A percentile compares a stretch with the other conserved stretches of the same genome.
Evolutionary conservation across 805 yeast species (phyloP).

Genomic region (Kuraishia piskuri): DNA sequence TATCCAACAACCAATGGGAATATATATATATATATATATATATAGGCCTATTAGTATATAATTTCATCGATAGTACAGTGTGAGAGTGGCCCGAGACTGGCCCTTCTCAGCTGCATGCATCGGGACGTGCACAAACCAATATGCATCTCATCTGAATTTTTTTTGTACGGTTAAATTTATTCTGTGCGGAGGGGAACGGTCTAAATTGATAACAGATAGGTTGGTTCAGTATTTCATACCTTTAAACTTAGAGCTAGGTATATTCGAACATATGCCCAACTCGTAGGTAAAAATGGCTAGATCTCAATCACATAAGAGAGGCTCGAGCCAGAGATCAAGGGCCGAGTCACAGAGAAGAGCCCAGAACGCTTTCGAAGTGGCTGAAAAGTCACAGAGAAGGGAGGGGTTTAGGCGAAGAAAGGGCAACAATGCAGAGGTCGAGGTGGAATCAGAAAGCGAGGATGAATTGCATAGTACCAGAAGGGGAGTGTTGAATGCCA

Average conservation of each 20-base stretch:
- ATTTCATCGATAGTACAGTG: no score
- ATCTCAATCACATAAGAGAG: background rate
- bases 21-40: no score
- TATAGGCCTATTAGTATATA: no score
- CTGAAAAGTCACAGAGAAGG: constrained; percentile 9
- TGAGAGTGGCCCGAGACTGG: no score
- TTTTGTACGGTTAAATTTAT: background rate
- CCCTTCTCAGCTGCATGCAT: background rate
- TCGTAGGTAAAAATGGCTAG: background rate
- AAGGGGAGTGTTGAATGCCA: background rate
- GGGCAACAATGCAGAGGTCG: background rate
- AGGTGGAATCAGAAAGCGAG: background rate
- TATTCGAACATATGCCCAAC: background rate
- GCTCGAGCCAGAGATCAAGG: background rate
- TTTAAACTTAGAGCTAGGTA: background rate
- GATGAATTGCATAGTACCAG: background rate
- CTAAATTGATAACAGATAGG: no score
- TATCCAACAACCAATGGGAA: no score
- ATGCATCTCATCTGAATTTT: background rate
- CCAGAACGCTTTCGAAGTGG: constrained; percentile 20
- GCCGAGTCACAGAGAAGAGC: constrained; percentile 2
- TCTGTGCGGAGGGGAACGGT: background rate
- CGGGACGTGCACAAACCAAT: background rate
- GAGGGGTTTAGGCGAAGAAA: constrained; percentile 2
- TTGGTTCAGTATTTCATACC: no score